These are phyloP conservation scores for Rhododendron vialii DNA, from an alignment of 148 eudicot species.

Conservation along the genomic window DNA sequence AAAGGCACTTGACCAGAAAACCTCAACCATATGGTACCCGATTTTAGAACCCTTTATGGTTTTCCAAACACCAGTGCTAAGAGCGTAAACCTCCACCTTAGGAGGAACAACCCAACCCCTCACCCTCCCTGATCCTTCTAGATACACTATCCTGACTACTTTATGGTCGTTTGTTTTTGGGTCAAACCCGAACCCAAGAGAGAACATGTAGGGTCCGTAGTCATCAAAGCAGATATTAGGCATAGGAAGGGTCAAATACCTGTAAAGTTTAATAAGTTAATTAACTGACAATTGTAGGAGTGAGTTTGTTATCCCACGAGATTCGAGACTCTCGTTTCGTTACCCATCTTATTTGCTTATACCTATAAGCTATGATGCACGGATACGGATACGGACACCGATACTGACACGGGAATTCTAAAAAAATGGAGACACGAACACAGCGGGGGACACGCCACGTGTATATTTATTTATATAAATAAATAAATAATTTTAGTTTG, in stretches of 20 bases:
- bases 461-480: no score
- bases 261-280: not conserved
- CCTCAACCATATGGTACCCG: not conserved
- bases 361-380: not conserved
- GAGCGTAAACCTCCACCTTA: not conserved
- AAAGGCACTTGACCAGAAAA: not conserved
- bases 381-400: no score
- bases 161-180: not conserved
- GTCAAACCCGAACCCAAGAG: slow-evolving; percentile 9
- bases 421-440: no score
- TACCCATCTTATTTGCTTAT: not conserved
- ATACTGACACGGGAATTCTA: no score
- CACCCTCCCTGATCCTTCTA: not conserved
- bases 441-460: no score
- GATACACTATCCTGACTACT: not conserved
- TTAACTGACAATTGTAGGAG: not conserved
- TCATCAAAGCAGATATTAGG: not conserved
- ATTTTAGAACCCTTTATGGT: not conserved
- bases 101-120: not conserved
- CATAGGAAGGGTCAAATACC: not conserved
- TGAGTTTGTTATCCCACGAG: not conserved
- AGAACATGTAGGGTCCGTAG: slow-evolving; percentile 2
- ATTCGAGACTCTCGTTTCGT: not conserved
- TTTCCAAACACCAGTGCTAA: not conserved
- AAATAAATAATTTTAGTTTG: no score